Evolutionary conservation across 208 protist genomes (phyloP).

Genomic region (Trypanosoma caninum): DNA sequence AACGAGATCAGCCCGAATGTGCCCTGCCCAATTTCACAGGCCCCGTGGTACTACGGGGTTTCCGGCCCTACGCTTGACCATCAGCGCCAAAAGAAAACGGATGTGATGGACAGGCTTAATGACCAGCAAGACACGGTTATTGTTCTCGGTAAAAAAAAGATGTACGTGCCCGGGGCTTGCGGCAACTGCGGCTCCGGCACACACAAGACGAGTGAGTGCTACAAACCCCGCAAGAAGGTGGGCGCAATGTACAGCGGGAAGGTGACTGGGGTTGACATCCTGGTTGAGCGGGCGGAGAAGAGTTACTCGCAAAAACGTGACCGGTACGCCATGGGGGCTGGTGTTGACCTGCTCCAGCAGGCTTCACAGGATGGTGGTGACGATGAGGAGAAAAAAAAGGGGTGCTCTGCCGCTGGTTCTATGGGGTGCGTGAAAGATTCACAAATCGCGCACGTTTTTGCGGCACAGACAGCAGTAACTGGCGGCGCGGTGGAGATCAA

Average conservation of each 20-base stretch:
- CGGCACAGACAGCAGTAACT: constrained; percentile 51
- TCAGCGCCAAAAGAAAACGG: constrained; percentile 58
- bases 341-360: constrained; percentile 53
- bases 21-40: constrained; percentile 96
- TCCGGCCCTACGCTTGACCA: constrained; percentile 86
- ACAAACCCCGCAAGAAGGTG: constrained; percentile 84
- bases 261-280: constrained; percentile 60
- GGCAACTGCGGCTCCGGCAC: constrained; percentile 98
- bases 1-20: constrained; percentile 98
- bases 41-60: constrained; percentile 95
- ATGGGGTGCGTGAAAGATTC: constrained; percentile 5
- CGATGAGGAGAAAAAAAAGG: constrained; percentile 14
- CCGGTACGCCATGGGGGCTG: constrained; percentile 56
- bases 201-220: constrained; percentile 95
- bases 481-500: constrained; percentile 62
- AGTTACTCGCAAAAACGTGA: constrained; percentile 75
- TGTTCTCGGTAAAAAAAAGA: constrained; percentile 61
- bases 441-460: constrained; percentile 42
- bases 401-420: not conserved
- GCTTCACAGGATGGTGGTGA: constrained; percentile 8
- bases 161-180: constrained; percentile 96
- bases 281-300: constrained; percentile 22
- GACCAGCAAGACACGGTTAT: constrained; percentile 40
- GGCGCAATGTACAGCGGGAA: constrained; percentile 61
- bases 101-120: constrained; percentile 28